Evolutionary conservation across 331 rosid genomes (phyloP).

Genomic region (Pyrus hybrid): DNA sequence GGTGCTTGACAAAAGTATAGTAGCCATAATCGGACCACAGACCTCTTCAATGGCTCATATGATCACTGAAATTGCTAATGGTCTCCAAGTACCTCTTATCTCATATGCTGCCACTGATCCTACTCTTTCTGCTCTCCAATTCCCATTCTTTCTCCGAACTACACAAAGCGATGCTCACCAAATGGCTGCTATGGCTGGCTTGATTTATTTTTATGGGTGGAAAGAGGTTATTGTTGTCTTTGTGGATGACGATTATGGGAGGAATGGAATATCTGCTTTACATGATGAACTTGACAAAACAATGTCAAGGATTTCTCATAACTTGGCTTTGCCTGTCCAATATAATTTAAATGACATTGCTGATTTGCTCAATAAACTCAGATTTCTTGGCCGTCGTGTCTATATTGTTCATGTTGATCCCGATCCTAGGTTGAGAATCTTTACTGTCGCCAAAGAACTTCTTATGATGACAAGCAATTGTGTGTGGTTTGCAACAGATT

Average conservation of each 20-base stretch:
- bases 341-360: slow-evolving; percentile 40
- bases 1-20: slow-evolving; percentile 62
- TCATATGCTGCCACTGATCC: slow-evolving; percentile 94
- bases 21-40: slow-evolving; percentile 79
- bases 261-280: slow-evolving; percentile 72
- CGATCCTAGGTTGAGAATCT: slow-evolving; percentile 61
- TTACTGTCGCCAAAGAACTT: slow-evolving; percentile 52
- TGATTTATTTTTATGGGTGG: slow-evolving; percentile 71
- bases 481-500: slow-evolving; percentile 86
- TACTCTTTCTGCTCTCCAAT: slow-evolving; percentile 75
- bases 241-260: slow-evolving; percentile 79
- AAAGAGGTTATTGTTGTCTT: slow-evolving; percentile 64
- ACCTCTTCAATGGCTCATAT: slow-evolving; percentile 73
- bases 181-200: slow-evolving; percentile 73
- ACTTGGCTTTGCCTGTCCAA: slow-evolving; percentile 49
- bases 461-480: slow-evolving; percentile 63
- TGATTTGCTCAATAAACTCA: slow-evolving; percentile 51
- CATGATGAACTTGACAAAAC: slow-evolving; percentile 58
- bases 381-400: slow-evolving; percentile 57
- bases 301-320: slow-evolving; percentile 45
- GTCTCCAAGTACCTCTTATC: slow-evolving; percentile 74
- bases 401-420: slow-evolving; percentile 72
- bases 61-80: slow-evolving; percentile 66
- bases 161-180: slow-evolving; percentile 60
- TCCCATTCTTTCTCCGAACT: slow-evolving; percentile 70